Percentiles rank a stretch among this genome's conserved stretches.
Conservation (phyloP, 2,329 filamentous ascomycete genomes). For the Pseudocercospora pini-densiflorae region DNA sequence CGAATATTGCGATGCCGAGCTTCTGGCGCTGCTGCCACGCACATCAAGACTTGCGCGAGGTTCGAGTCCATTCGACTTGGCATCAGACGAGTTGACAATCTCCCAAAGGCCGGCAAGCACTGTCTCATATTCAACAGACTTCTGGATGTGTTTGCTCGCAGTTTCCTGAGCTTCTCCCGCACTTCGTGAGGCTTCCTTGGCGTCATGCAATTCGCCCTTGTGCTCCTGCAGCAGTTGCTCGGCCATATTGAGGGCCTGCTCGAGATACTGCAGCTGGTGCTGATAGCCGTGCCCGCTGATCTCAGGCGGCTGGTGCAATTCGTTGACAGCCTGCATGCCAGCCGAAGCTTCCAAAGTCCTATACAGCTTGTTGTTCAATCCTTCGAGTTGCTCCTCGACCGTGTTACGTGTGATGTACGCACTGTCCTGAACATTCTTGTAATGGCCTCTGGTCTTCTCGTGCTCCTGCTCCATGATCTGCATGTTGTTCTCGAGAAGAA, state of each 20-base stretch:
- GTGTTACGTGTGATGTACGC: slow-evolving; percentile 29
- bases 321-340: slow-evolving; percentile 57
- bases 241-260: slow-evolving; percentile 58
- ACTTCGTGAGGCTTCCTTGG: slow-evolving; percentile 28
- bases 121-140: slow-evolving; percentile 61
- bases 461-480: slow-evolving; percentile 35
- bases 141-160: slow-evolving; percentile 38
- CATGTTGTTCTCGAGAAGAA: slow-evolving; percentile 35
- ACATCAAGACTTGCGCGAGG: slow-evolving; percentile 61
- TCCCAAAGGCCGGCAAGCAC: slow-evolving; percentile 59
- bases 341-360: slow-evolving; percentile 45
- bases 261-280: slow-evolving; percentile 71
- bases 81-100: slow-evolving; percentile 51
- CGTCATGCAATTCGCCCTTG: slow-evolving; percentile 33
- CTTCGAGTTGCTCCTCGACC: slow-evolving; percentile 40
- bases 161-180: slow-evolving; percentile 30
- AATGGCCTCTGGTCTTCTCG: slow-evolving; percentile 31
- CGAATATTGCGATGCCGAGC: slow-evolving; percentile 28
- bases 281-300: slow-evolving; percentile 62
- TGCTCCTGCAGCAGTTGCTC: slow-evolving; percentile 40
- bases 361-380: slow-evolving; percentile 38
- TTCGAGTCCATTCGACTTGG: slow-evolving; percentile 46
- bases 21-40: slow-evolving; percentile 44
- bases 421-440: slow-evolving; percentile 32
- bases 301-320: slow-evolving; percentile 63